Evolutionary conservation across 345 rosid species (phyloP).

Genomic region (Salix exigua): DNA sequence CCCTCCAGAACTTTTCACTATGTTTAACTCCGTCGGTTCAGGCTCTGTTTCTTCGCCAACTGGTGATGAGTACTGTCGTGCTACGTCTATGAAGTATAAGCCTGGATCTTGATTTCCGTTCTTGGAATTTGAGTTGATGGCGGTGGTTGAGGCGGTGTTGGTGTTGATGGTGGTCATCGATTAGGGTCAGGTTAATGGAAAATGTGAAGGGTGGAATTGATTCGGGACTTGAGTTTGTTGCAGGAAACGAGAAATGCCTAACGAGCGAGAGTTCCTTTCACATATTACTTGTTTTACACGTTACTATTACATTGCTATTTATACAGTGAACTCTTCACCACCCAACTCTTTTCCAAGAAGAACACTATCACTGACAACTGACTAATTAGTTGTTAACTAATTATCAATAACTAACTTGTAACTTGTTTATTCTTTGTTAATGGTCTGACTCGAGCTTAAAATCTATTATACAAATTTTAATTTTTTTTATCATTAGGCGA

Average conservation of each 20-base stretch:
- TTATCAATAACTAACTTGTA: too few relatives aligned
- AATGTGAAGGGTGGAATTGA: background rate
- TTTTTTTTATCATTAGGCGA: too few relatives aligned
- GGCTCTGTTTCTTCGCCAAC: background rate
- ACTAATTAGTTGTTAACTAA: too few relatives aligned
- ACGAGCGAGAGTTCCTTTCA: background rate
- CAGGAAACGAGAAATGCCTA: background rate
- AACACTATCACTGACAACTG: too few relatives aligned
- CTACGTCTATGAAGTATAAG: background rate
- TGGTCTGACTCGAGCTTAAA: too few relatives aligned
- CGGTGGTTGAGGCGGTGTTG: background rate
- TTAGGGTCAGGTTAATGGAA: background rate
- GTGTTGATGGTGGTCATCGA: background rate
- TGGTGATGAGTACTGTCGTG: background rate
- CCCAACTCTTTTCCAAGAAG: too few relatives aligned
- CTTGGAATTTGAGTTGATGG: background rate
- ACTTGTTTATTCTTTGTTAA: too few relatives aligned
- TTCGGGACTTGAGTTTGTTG: background rate
- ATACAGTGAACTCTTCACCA: too few relatives aligned
- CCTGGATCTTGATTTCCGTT: background rate
- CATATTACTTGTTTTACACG: background rate
- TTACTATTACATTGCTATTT: too few relatives aligned
- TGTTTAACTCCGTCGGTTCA: conserved; percentile 54
- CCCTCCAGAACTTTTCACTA: conserved; percentile 82
- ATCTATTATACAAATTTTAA: too few relatives aligned